Evolutionary conservation across 2,329 filamentous ascomycete species (phyloP), one percentile per base, ranked within the genome.

Genomic region (Cryphonectria naterciae): DNA sequence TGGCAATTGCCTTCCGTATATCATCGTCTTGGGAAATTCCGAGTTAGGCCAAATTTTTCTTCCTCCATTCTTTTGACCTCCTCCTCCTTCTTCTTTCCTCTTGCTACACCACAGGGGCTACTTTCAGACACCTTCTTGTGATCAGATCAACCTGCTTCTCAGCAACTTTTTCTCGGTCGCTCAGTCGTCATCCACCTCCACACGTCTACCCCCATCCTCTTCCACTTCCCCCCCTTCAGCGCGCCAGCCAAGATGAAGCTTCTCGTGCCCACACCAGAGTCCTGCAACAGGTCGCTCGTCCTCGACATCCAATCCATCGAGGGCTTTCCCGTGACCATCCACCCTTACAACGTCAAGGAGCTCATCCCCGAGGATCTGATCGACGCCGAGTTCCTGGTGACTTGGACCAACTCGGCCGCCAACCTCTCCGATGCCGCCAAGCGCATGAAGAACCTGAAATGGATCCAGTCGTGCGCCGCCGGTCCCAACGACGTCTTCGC

Each of bases 391-490:
- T 80, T 88, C 75, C 84, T 91, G 71, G 81, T 91, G 2, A 89
- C 89, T 7, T 91, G 89, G 89, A 79, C 82, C 78, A 91, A 91
- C 83, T 83, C 81, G 37, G 74, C 86, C 56, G 80, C 81, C 19
- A 90, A 90, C 81, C 87, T 91, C 71, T 79, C 83, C 32, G 86
- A 90, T 76, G 89, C 88, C 65, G 86, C 85, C 2, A 74, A 77
- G 66, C 84, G 85, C 71, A 81, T 91, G 78, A 85, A 83, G 69
- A 86, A 88, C 56, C 83, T 91, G 19, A 83, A 83, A 74, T 91
- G 89, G 88, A 91, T 91, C 79, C 89, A 91, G 76, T 89, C 87
- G 0, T 87, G 91, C 46, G 89, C 89, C 49, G 89, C 89, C 0
- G 89, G 89, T 0, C 89, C 89, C 75, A 91, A 91, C 77, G 89